Conservation (phyloP, 345 rosid species). For the Limnanthes douglasii region DNA sequence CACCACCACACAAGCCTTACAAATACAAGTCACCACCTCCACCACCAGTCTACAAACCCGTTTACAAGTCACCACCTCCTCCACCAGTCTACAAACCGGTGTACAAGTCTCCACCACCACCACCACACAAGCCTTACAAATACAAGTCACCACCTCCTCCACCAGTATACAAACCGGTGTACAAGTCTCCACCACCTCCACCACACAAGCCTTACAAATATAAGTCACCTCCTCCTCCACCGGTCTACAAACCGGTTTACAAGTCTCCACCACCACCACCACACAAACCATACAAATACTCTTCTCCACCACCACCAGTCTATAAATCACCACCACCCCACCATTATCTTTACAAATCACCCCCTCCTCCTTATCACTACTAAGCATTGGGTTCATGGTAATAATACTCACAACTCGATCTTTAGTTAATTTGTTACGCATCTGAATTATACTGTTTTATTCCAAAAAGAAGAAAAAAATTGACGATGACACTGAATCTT, state of each 20-base stretch:
- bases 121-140: conserved; percentile 8
- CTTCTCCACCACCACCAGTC: not conserved
- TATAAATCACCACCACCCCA: conserved; percentile 16
- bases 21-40: conserved; percentile 9
- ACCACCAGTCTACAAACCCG: too few relatives aligned
- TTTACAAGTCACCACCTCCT: conserved; percentile 11
- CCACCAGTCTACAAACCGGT: conserved; percentile 15
- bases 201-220: conserved; percentile 12
- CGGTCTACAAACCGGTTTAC: conserved; percentile 11
- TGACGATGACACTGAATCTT: too few relatives aligned
- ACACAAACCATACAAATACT: too few relatives aligned
- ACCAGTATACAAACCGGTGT: conserved; percentile 11
- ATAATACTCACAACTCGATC: too few relatives aligned
- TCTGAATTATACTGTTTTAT: too few relatives aligned
- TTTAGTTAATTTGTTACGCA: too few relatives aligned
- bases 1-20: not conserved
- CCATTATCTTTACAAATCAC: conserved; percentile 9
- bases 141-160: conserved; percentile 19
- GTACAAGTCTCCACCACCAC: conserved; percentile 16
- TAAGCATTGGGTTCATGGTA: too few relatives aligned
- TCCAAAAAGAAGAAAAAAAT: too few relatives aligned
- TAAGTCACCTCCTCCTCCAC: conserved; percentile 12
- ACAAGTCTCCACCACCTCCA: conserved; percentile 16
- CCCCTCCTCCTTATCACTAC: conserved; percentile 9
- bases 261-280: conserved; percentile 18